These are phyloP conservation scores for Boletus rubescentipes DNA, from an alignment of 768 basidiomycete species.

Conservation along the genomic window DNA sequence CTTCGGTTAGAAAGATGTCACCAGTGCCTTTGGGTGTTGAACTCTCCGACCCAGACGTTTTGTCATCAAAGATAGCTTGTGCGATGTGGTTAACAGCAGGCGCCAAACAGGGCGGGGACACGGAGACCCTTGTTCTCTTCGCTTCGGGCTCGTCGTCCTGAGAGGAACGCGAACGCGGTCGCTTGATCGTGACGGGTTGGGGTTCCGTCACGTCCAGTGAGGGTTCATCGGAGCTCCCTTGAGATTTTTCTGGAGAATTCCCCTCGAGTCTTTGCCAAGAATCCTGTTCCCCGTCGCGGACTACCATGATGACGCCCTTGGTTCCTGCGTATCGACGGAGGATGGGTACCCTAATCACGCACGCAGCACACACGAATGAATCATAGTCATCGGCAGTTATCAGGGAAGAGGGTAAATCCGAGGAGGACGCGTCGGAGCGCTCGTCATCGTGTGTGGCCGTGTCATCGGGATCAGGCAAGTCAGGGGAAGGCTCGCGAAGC, in stretches of 20 bases:
- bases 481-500: constrained; percentile 42
- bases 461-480: constrained; percentile 1
- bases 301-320: constrained; percentile 63
- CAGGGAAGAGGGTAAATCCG: constrained; percentile 65
- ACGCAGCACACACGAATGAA: constrained; percentile 67
- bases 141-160: constrained; percentile 35
- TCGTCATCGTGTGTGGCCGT: constrained; percentile 41
- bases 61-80: constrained; percentile 41
- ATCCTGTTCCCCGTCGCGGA: constrained; percentile 45
- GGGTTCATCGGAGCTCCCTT: constrained; percentile 11
- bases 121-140: constrained; percentile 45
- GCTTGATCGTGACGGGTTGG: constrained; percentile 38
- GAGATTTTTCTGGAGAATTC: constrained; percentile 5
- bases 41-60: constrained; percentile 13
- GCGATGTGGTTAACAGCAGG: constrained; percentile 50
- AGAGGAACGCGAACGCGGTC: constrained; percentile 34
- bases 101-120: constrained; percentile 48
- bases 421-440: constrained; percentile 61
- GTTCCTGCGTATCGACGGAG: constrained; percentile 69
- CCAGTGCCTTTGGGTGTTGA: constrained; percentile 49
- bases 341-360: constrained; percentile 55
- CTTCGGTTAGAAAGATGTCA: constrained; percentile 73
- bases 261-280: constrained; percentile 56
- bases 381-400: constrained; percentile 72
- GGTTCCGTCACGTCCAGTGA: constrained; percentile 27